A percentile compares a stretch with the other conserved stretches of the same genome.
phyloP scores from a whole-genome alignment of 768 basidiomycete genomes.

The Tephrocybe rancida region DNA sequence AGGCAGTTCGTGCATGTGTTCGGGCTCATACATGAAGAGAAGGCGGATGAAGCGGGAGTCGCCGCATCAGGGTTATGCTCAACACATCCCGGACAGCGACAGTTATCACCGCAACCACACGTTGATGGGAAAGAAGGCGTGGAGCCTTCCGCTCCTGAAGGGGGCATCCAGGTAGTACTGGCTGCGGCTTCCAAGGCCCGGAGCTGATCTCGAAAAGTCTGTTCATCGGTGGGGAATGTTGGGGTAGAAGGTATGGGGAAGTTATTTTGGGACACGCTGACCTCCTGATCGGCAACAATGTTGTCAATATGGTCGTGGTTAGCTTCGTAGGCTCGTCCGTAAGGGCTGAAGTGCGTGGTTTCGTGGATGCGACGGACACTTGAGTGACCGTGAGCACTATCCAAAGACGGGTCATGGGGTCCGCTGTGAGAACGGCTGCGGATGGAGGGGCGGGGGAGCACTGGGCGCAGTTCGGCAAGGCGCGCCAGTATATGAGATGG shows the following conservation, averaged over 20 bases:
- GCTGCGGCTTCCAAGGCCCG: slow-evolving; percentile 36
- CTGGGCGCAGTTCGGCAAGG: slow-evolving; percentile 67
- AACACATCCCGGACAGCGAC: slow-evolving; percentile 66
- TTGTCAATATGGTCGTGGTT: slow-evolving; percentile 30
- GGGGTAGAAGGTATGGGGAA: slow-evolving; percentile 27
- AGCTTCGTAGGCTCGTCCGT: slow-evolving; percentile 65
- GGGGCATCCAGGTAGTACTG: slow-evolving; percentile 26
- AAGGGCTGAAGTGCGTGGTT: slow-evolving; percentile 61
- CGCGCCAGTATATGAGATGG: slow-evolving; percentile 59
- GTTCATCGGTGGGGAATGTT: slow-evolving; percentile 22
- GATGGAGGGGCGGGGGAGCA: slow-evolving; percentile 60
- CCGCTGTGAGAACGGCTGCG: slow-evolving; percentile 29
- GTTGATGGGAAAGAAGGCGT: slow-evolving; percentile 40
- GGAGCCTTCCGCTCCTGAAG: slow-evolving; percentile 20
- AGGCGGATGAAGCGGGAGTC: slow-evolving; percentile 34
- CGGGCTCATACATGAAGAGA: slow-evolving; percentile 39
- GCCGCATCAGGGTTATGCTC: slow-evolving; percentile 46
- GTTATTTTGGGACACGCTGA: slow-evolving; percentile 14
- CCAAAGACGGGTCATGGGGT: slow-evolving; percentile 51
- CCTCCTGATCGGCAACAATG: background rate
- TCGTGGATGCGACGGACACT: slow-evolving; percentile 53
- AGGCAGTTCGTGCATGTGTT: slow-evolving; percentile 49
- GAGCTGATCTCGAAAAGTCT: slow-evolving; percentile 26
- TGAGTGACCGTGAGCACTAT: slow-evolving; percentile 40
- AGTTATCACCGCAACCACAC: slow-evolving; percentile 66